These are phyloP conservation scores for Populus pruinosa DNA, from an alignment of 345 rosid species.

Conservation along the genomic window DNA sequence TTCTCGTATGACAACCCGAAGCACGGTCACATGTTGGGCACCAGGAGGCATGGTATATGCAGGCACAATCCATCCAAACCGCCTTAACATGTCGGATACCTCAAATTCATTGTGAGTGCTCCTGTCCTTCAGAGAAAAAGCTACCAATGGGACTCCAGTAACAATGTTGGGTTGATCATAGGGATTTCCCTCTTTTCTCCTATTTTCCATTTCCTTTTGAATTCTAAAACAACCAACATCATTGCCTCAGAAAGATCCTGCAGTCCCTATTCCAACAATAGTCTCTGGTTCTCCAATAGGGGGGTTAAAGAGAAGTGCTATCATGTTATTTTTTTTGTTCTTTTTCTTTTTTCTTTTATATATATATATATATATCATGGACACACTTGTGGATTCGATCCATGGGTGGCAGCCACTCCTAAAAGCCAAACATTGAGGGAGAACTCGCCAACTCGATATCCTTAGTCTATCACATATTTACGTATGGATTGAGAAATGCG, in stretches of 20 bases:
- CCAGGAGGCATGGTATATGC: constrained; percentile 26
- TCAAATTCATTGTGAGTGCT: constrained; percentile 12
- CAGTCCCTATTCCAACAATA: constrained; percentile 10
- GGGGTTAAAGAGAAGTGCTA: constrained; percentile 23
- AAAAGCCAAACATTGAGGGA: no score
- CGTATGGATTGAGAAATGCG: no score
- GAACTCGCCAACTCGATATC: no score
- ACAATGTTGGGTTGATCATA: constrained; percentile 6
- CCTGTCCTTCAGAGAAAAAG: constrained; percentile 22
- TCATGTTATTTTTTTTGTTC: constrained; percentile 11
- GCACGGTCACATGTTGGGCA: constrained; percentile 20
- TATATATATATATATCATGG: no score
- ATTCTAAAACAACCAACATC: constrained; percentile 4
- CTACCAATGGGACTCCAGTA: constrained; percentile 26
- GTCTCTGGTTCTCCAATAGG: constrained; percentile 26
- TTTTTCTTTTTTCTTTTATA: no score
- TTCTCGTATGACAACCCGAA: constrained; percentile 25
- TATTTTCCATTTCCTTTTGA: constrained; percentile 5
- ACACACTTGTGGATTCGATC: no score
- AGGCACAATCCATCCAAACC: constrained; percentile 25
- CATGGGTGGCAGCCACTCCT: no score
- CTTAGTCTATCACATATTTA: no score
- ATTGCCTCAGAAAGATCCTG: neutral
- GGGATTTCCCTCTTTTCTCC: constrained; percentile 1
- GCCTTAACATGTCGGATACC: constrained; percentile 16